Conservation (phyloP, 768 basidiomycete genomes). For the Udeniomyces megalosporus region DNA sequence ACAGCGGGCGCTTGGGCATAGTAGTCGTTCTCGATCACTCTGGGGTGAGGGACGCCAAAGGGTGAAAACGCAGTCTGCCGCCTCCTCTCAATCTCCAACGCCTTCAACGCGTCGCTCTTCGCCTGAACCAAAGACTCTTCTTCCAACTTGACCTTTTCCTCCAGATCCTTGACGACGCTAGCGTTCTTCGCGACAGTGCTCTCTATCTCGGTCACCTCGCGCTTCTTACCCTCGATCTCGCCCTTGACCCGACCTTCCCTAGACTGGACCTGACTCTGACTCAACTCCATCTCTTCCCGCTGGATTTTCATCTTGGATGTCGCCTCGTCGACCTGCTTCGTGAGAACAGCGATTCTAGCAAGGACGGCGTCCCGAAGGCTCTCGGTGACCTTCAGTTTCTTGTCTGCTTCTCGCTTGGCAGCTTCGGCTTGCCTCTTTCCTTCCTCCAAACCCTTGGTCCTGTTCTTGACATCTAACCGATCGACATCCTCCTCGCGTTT, state of each 20-base stretch:
- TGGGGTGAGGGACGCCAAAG: slow-evolving; percentile 6
- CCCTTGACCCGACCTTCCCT: slow-evolving; percentile 35
- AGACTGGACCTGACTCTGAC: slow-evolving; percentile 43
- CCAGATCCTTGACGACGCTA: slow-evolving; percentile 51
- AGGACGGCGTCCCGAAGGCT: slow-evolving; percentile 40
- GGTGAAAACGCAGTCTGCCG: neutral
- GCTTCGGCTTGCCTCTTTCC: slow-evolving; percentile 66
- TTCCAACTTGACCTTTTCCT: slow-evolving; percentile 50
- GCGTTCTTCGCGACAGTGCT: slow-evolving; percentile 44
- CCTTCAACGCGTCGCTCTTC: slow-evolving; percentile 38
- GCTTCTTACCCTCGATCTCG: slow-evolving; percentile 38
- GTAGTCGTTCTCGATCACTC: slow-evolving; percentile 11
- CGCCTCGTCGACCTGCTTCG: slow-evolving; percentile 23
- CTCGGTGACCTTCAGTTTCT: slow-evolving; percentile 58
- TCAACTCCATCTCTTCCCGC: slow-evolving; percentile 35
- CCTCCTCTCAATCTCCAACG: slow-evolving; percentile 7
- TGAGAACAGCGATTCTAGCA: slow-evolving; percentile 21
- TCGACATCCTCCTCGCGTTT: slow-evolving; percentile 71
- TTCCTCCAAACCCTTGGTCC: slow-evolving; percentile 75
- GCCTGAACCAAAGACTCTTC: slow-evolving; percentile 44
- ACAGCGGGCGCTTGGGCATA: neutral
- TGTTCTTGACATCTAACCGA: slow-evolving; percentile 60
- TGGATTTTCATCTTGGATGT: slow-evolving; percentile 25
- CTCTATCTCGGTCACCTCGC: slow-evolving; percentile 34
- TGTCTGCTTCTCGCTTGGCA: slow-evolving; percentile 68